Base-by-base conservation (phyloP, 345 rosid genomes). In the Eucalyptus guilfoylei region DNA sequence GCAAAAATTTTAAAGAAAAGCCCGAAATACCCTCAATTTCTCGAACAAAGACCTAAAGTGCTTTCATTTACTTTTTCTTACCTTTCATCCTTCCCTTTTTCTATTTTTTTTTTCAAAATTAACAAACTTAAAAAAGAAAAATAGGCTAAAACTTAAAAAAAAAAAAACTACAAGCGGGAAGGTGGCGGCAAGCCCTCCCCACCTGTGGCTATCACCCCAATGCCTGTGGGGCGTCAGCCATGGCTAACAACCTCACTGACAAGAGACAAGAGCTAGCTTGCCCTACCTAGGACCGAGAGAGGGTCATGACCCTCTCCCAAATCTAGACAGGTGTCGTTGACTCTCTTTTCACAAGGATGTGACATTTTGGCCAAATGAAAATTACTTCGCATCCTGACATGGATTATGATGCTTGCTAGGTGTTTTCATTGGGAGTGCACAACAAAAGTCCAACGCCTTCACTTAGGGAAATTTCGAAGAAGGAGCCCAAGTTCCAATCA, bases 1-100 rank as follows among this genome's bases (percentile, higher is more conserved):
- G 52, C 0, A 19, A 49, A 49, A 49, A 49, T 49, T 49, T 49
- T 1, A 1, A 49, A 1, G 0, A 49, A 49, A 0, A 0, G 0
- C 7, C 0, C 7, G 1, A 49, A 49, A 15, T 49, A 6, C 1
- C 1, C 52, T 49, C 52, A 6, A 49, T 49, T 49, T 49, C 52
- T 14, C 7, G 1, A 49, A 15, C 2, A 5, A 15, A 0, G 0
- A 0, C 17, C 3, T 49, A 5, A 49, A 49, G 19, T 15, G 3
- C 7, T 3, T 0, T 49, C 0, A 14, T 15, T 49, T 49, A 49
- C 17, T 49, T 49, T 2, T 14, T 49, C 50, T 2, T 49, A 5
- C 0, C 14, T 49, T 49, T 49, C 1, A 49, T 49, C 14, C 14
- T 49, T 49, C 50, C 50, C 1, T 14, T 49, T 49, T 49, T 6